A percentile compares a stretch with the other conserved stretches of the same genome.
These are phyloP conservation scores for Begonia masoniana DNA, from an alignment of 306 rosid genomes.

Conservation along the genomic window DNA sequence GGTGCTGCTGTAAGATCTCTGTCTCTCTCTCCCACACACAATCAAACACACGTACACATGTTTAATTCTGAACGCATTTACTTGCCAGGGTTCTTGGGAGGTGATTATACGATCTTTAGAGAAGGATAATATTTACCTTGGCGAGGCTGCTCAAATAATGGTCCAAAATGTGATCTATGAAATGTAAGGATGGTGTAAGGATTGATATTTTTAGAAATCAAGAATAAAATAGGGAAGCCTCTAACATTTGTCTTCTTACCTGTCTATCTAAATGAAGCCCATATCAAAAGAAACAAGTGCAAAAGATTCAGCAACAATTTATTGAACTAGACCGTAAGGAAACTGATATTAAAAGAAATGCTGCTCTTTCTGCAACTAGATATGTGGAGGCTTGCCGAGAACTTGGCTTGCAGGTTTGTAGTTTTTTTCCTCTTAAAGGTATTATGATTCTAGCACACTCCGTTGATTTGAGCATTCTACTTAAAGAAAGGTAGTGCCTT, in stretches of 20 bases:
- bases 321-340: conserved; percentile 91
- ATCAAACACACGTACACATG: not conserved
- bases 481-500: not conserved
- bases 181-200: conserved; percentile 42
- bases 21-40: conserved; percentile 2
- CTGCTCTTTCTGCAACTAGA: conserved; percentile 63
- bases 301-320: conserved; percentile 88
- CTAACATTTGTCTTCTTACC: not conserved
- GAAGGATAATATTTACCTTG: conserved; percentile 85
- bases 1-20: conserved; percentile 67
- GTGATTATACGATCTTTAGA: conserved; percentile 54
- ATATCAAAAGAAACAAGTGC: conserved; percentile 83
- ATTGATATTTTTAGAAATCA: not conserved
- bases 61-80: not conserved
- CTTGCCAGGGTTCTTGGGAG: conserved; percentile 82
- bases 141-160: conserved; percentile 84
- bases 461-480: not conserved
- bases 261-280: conserved; percentile 42
- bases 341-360: conserved; percentile 76
- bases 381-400: conserved; percentile 94
- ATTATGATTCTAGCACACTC: conserved; percentile 10
- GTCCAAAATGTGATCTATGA: conserved; percentile 87
- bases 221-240: not conserved
- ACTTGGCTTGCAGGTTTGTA: conserved; percentile 78
- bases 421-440: no score